Conservation (phyloP, 345 rosid genomes). For the Cochlearia excelsa region DNA sequence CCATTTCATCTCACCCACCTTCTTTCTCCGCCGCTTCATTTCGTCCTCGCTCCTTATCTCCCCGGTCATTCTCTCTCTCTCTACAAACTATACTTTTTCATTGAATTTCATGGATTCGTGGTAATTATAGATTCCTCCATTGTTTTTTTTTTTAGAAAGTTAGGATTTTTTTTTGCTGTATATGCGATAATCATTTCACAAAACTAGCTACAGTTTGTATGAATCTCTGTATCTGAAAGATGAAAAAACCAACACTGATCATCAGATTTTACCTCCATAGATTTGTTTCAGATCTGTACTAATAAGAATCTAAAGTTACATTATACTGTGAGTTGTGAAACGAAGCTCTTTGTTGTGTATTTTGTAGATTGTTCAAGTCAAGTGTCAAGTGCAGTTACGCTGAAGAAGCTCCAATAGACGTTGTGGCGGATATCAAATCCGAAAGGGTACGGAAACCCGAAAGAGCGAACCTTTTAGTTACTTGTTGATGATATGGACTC, state of each 20-base stretch:
- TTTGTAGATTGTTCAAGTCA: constrained; percentile 52
- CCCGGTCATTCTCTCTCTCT: constrained; percentile 34
- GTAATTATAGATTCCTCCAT: no score
- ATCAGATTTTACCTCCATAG: not conserved
- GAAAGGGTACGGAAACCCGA: constrained; percentile 53
- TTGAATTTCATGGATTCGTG: not conserved
- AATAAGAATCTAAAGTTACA: not conserved
- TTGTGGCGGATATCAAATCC: constrained; percentile 68
- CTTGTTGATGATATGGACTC: not conserved
- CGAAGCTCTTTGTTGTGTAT: constrained; percentile 4
- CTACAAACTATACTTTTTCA: not conserved
- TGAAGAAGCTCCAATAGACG: constrained; percentile 66
- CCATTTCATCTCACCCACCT: constrained; percentile 29
- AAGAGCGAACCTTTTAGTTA: not conserved
- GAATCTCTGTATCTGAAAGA: constrained; percentile 8
- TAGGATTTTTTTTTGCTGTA: not conserved
- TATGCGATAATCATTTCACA: not conserved
- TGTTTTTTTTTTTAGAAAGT: no score
- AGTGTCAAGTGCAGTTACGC: constrained; percentile 61
- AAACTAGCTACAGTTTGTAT: not conserved
- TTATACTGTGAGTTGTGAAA: not conserved
- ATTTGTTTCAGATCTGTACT: not conserved
- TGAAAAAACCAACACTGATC: not conserved
- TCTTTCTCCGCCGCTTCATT: constrained; percentile 34
- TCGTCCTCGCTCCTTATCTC: constrained; percentile 32